These are phyloP conservation scores for Nemania sp. DNA, from an alignment of 2,329 filamentous ascomycete genomes.

Conservation along the genomic window DNA sequence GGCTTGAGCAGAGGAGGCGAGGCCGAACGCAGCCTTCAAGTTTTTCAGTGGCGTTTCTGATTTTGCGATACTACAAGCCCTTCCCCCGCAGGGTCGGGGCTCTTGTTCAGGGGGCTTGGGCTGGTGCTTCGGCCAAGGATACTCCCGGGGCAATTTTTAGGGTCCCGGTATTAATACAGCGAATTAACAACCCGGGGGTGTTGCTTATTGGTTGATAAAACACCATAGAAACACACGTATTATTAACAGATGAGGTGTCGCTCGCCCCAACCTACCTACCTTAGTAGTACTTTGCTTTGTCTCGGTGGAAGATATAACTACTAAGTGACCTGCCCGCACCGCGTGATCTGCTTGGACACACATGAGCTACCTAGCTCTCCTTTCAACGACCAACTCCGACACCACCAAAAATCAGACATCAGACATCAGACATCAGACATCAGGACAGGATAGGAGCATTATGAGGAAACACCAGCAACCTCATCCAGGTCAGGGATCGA, in stretches of 20 bases:
- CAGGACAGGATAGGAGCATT: conserved; percentile 33
- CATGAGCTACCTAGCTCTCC: too few relatives aligned
- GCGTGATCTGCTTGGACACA: neutral
- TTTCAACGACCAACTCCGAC: conserved; percentile 19
- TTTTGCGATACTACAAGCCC: neutral
- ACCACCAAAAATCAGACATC: too few relatives aligned
- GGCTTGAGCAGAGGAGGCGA: neutral
- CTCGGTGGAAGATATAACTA: neutral
- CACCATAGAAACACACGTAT: neutral
- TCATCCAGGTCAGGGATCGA: conserved; percentile 21
- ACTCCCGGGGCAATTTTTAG: neutral
- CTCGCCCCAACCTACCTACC: too few relatives aligned
- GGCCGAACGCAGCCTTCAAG: neutral
- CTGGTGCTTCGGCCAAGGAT: neutral
- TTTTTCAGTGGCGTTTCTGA: conserved; percentile 11
- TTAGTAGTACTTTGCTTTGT: neutral
- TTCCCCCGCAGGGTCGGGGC: conserved; percentile 12
- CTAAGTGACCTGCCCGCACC: conserved; percentile 5
- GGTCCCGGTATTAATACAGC: conserved; percentile 3
- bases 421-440: neutral
- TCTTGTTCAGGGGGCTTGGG: neutral
- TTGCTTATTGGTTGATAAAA: conserved; percentile 14
- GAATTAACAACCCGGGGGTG: conserved; percentile 3
- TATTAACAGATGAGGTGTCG: neutral
- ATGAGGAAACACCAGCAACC: conserved; percentile 22